Evolutionary conservation across 2,329 filamentous ascomycete species (phyloP).

Genomic region (Hysterium pulicare): DNA sequence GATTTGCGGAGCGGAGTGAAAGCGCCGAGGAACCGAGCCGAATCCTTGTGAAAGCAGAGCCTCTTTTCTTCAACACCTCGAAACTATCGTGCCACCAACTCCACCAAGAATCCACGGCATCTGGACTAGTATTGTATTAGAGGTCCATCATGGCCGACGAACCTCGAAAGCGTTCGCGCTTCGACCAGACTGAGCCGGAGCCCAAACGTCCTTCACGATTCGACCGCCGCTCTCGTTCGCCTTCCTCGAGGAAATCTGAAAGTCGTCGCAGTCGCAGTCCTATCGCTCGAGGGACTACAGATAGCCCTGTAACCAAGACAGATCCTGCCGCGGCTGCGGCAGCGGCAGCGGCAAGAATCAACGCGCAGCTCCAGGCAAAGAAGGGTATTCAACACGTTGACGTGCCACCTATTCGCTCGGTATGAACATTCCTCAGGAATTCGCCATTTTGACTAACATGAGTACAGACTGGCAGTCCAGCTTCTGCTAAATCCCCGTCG

Average conservation of each 20-base stretch:
- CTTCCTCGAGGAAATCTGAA: constrained; percentile 62
- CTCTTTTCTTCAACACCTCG: too few relatives aligned
- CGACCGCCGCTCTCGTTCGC: constrained; percentile 86
- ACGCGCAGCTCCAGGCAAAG: constrained; percentile 54
- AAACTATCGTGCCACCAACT: too few relatives aligned
- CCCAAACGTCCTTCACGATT: constrained; percentile 73
- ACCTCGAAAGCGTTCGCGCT: constrained; percentile 85
- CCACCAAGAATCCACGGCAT: too few relatives aligned
- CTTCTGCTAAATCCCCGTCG: constrained; percentile 53
- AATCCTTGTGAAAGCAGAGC: too few relatives aligned
- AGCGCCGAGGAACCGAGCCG: too few relatives aligned
- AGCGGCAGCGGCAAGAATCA: constrained; percentile 62
- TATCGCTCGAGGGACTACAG: constrained; percentile 50
- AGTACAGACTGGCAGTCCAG: constrained; percentile 46
- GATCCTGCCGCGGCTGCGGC: constrained; percentile 77
- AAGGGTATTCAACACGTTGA: constrained; percentile 90
- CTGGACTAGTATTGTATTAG: too few relatives aligned
- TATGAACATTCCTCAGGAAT: constrained; percentile 31
- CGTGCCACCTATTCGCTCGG: constrained; percentile 72
- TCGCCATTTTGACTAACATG: neutral
- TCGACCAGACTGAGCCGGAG: constrained; percentile 86
- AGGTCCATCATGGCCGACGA: constrained; percentile 65
- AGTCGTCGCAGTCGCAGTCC: constrained; percentile 78
- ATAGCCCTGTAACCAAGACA: constrained; percentile 50
- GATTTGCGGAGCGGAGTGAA: too few relatives aligned